Base-by-base conservation (phyloP, 176 grass and related monocot genomes). In the Thalia dealbata region DNA sequence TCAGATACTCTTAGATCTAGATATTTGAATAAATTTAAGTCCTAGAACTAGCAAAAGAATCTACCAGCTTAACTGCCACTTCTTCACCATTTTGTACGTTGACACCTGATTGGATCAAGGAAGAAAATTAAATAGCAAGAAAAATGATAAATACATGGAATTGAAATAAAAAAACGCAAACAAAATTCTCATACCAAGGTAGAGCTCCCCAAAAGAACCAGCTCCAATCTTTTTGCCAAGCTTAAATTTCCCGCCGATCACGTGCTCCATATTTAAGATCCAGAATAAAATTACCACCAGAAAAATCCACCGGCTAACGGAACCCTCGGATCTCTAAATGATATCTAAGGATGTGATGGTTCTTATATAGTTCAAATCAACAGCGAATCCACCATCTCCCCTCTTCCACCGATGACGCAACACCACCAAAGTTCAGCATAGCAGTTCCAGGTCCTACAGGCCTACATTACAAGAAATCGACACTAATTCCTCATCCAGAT, bases 191-290 rank as follows among this genome's bases (percentile, higher is more conserved):
- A 76, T 54, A 91, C 88, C 88, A 22, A 87, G 82, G 62, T 78
- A 85, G 70, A 91, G 76, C 74, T 88, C 88, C 23, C 88, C 88
- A 54, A 91, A 91, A 42, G 88, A 91, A 51, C 88, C 88, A 41
- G 84, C 87, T 28, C 88, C 88, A 58, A 91, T 87, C 82, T 91
- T 91, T 80, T 85, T 91, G 29, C 88, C 82, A 43, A 85, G 88
- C 82, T 91, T 91, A 75, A 87, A 91, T 77, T 85, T 91, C 64
- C 85, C 85, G 14, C 88, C 88, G 23, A 91, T 75, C 28, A 87
- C 67, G 78, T 85, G 82, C 69, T 91, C 88, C 88, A 91, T 91
- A 1, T 64, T 64, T 18, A 35, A 16, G 62, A 64, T 64, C 62
- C 27, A 64, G n/a, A 14, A 14, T 11, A 25, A 15, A 30, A 29